Base-by-base conservation (phyloP, 805 yeast species). In the Kockiozyma suomiensis region DNA sequence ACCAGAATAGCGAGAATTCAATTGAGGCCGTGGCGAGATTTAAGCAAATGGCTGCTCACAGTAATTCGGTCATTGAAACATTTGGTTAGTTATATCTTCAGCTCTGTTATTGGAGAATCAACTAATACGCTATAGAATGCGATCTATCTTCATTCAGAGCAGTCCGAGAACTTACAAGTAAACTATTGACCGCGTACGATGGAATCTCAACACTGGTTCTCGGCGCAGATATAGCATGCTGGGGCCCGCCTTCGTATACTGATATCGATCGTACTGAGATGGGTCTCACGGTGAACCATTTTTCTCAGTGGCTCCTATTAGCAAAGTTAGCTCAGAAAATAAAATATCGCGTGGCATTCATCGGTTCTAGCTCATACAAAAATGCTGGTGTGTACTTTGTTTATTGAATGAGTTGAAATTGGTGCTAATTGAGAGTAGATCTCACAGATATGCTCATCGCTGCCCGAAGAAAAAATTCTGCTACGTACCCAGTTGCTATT, bases 161-260 rank as follows among this genome's bases (percentile, higher is more conserved):
- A 3, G 65, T 61, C 17, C 53, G 66, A 15, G 35, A 15, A 23
- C 61, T 61, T n/a, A 52, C 59, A 19, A 66, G 62, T 37, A 51
- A 33, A 4, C 56, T 67, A 26, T 65, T 72, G 55, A 69, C 59
- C 6, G 62, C 67, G 13, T 68, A 68, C 33, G 50, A 40, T 1
- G 54, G 41, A 25, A 56, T 62, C 30, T 59, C 65, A 15, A 64
- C 57, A 4, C 51, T 60, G 2, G 65, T 62, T 15, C 58, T 61
- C 35, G 66, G 61, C 7, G 67, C 67, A 2, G 57, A 23, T 45
- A 68, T 55, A 23, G 33, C 46, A 23, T 50, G 60, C 17, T 62
- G 50, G 51, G 66, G 66, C 1, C 66, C 66, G 28, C 59, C 66
- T 1, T 41, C 62, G 19, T 62, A 43, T 40, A 61, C 62, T 8